phyloP scores from a whole-genome alignment of 164 flowering plant species.

The Litsea cubeba region DNA sequence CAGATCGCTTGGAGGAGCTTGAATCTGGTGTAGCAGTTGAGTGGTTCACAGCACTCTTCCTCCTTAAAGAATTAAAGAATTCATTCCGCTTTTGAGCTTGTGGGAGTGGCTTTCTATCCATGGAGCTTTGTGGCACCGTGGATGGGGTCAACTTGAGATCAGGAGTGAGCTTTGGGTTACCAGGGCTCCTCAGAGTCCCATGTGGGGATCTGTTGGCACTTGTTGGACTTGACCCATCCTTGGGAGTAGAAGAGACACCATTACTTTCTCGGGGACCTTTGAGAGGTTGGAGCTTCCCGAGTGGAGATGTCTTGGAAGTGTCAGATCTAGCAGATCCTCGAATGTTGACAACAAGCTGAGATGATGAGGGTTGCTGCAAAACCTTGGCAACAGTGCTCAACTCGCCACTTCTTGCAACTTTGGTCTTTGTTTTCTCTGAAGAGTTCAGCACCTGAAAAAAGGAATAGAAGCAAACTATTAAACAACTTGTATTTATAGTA shows the following conservation, averaged over 20 bases:
- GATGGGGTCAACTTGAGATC: conserved; percentile 45
- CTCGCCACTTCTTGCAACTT: conserved; percentile 1
- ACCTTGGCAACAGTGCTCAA: conserved; percentile 22
- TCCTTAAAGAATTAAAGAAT: conserved; percentile 77
- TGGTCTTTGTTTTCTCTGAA: conserved; percentile 9
- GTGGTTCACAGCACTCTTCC: conserved; percentile 40
- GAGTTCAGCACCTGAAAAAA: conserved; percentile 9
- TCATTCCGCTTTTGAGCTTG: conserved; percentile 75
- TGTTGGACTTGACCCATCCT: conserved; percentile 47
- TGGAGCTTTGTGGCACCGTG: conserved; percentile 23
- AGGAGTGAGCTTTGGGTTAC: conserved; percentile 29
- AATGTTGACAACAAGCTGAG: conserved; percentile 37
- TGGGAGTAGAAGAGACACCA: conserved; percentile 40
- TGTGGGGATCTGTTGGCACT: conserved; percentile 30
- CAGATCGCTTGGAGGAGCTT: conserved; percentile 24
- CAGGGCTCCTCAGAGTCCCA: conserved; percentile 32
- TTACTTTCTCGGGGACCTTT: conserved; percentile 63
- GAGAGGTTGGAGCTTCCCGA: conserved; percentile 68
- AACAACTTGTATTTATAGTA: not conserved
- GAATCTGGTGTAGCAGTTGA: conserved; percentile 33
- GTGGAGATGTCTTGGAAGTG: conserved; percentile 45
- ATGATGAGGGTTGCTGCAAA: conserved; percentile 42
- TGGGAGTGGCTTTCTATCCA: conserved; percentile 54
- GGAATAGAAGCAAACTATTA: not conserved
- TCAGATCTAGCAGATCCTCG: conserved; percentile 51